These are phyloP conservation scores for Komagataella mondaviorum DNA, from an alignment of 805 yeast genomes.

Conservation along the genomic window DNA sequence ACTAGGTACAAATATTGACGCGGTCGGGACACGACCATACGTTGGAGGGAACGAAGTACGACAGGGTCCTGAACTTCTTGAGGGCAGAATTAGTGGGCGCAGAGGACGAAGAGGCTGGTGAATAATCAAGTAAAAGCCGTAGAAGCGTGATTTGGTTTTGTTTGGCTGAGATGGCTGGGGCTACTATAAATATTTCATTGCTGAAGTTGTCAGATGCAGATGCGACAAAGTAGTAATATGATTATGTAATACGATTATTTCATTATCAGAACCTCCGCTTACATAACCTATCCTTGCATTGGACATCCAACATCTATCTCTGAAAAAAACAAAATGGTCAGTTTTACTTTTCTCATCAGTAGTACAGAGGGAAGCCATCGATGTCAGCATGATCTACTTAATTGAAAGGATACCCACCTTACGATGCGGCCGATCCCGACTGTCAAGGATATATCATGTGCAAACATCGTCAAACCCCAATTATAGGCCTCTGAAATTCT, in stretches of 20 bases:
- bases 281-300: too few relatives aligned
- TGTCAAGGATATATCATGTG: not conserved
- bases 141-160: not conserved
- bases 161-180: too few relatives aligned
- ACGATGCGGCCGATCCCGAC: not conserved
- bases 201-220: too few relatives aligned
- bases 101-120: not conserved
- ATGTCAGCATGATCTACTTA: not conserved
- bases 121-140: not conserved
- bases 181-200: too few relatives aligned
- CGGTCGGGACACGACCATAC: not conserved
- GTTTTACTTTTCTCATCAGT: not conserved
- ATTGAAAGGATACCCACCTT: not conserved
- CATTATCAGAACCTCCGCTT: not conserved
- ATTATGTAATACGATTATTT: too few relatives aligned
- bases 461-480: not conserved
- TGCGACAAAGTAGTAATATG: too few relatives aligned
- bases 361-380: not conserved
- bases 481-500: not conserved
- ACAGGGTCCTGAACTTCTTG: too few relatives aligned
- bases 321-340: not conserved
- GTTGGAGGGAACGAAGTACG: not conserved
- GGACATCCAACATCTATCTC: not conserved
- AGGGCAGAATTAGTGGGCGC: too few relatives aligned
- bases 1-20: not conserved